Percentiles rank a stretch among this genome's conserved stretches.
Conservation (phyloP, 2,329 filamentous ascomycete species). For the Mariannaea sp. region DNA sequence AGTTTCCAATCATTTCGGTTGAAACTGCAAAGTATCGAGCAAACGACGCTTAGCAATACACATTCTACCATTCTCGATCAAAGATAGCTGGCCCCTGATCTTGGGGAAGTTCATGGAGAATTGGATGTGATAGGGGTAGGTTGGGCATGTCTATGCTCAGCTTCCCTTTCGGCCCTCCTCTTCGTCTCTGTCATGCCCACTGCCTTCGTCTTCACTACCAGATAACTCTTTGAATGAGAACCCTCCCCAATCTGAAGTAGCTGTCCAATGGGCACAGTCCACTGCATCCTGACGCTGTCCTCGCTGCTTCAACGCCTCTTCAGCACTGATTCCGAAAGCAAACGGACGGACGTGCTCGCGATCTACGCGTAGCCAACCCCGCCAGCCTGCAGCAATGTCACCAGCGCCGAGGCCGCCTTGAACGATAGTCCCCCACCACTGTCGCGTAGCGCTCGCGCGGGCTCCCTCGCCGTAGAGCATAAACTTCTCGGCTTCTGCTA, state of each 20-base stretch:
- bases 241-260: constrained; percentile 54
- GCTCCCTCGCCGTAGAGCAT: constrained; percentile 54
- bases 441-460: constrained; percentile 50
- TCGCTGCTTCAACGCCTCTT: constrained; percentile 52
- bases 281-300: constrained; percentile 47
- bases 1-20: too few relatives aligned
- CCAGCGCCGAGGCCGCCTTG: constrained; percentile 49
- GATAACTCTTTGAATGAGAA: constrained; percentile 47
- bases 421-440: constrained; percentile 64
- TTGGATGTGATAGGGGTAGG: not conserved
- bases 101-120: not conserved
- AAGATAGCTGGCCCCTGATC: too few relatives aligned
- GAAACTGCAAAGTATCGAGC: too few relatives aligned
- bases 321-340: constrained; percentile 44
- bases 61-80: too few relatives aligned
- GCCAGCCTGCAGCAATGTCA: constrained; percentile 43
- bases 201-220: not conserved
- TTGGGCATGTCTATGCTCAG: not conserved
- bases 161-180: not conserved
- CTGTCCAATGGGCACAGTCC: constrained; percentile 52
- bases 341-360: constrained; percentile 49
- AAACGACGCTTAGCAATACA: too few relatives aligned
- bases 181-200: not conserved
- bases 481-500: constrained; percentile 50
- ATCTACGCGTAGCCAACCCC: constrained; percentile 60